These are phyloP conservation scores for Phellinidium pouzarii DNA, from an alignment of 1,284 basidiomycete species.

Conservation along the genomic window DNA sequence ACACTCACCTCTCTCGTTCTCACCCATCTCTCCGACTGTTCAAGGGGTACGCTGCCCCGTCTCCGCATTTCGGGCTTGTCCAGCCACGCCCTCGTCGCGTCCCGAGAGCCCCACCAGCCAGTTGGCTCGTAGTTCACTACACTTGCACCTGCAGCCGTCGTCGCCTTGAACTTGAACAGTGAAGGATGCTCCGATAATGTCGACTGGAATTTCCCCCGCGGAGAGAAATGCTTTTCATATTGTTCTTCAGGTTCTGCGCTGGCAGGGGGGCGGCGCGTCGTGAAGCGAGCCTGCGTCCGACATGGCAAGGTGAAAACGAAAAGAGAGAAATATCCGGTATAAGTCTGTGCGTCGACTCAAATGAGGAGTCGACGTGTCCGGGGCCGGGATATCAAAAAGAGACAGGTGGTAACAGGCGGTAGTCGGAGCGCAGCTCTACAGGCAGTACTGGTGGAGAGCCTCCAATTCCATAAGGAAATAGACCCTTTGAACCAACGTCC, in stretches of 20 bases:
- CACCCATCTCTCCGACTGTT: conserved; percentile 44
- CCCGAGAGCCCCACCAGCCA: conserved; percentile 27
- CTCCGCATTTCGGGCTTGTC: conserved; percentile 23
- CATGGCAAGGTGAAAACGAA: conserved; percentile 2
- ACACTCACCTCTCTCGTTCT: conserved; percentile 40
- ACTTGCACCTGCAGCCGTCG: background rate
- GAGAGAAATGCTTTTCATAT: background rate
- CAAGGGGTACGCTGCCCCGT: conserved; percentile 35
- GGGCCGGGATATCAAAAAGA: too few relatives aligned
- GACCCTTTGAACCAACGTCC: too few relatives aligned
- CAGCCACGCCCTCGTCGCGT: conserved; percentile 28
- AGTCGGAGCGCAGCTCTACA: too few relatives aligned
- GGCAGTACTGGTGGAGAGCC: too few relatives aligned
- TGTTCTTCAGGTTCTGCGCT: background rate
- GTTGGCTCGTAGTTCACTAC: conserved; percentile 2
- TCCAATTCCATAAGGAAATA: too few relatives aligned
- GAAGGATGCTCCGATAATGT: conserved; percentile 9
- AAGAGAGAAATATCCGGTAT: background rate
- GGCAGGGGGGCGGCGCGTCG: background rate
- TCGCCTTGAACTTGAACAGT: background rate
- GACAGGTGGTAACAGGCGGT: too few relatives aligned
- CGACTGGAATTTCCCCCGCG: background rate
- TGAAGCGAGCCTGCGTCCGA: conserved; percentile 6
- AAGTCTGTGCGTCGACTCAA: too few relatives aligned
- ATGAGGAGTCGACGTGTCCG: too few relatives aligned